phyloP scores from a whole-genome alignment of 1,139 yeast species.

The Saccharomyces hybrid region DNA sequence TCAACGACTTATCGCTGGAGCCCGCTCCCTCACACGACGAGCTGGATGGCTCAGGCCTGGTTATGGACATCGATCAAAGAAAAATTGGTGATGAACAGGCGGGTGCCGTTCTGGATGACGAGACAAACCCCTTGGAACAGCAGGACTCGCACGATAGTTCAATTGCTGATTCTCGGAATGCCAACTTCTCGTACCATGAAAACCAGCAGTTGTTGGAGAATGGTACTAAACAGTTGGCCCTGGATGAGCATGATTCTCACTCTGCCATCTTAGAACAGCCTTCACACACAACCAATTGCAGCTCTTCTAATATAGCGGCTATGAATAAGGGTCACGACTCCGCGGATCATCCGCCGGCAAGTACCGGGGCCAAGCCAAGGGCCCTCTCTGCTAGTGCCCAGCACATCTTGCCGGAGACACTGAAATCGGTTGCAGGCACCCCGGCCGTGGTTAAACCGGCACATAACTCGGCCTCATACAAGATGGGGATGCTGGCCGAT shows the following conservation, averaged over 20 bases:
- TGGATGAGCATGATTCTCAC: conserved; percentile 15
- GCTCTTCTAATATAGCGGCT: not conserved
- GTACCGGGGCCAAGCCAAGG: conserved; percentile 10
- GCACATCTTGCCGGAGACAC: conserved; percentile 26
- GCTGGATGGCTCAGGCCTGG: conserved; percentile 11
- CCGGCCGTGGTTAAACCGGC: conserved; percentile 9
- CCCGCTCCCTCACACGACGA: conserved; percentile 6
- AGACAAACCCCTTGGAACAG: not conserved
- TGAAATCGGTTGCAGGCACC: conserved; percentile 10
- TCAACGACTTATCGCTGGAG: conserved; percentile 3
- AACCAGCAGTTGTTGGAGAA: conserved; percentile 27
- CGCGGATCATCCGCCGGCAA: not conserved
- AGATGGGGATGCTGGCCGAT: conserved; percentile 53
- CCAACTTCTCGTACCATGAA: conserved; percentile 31
- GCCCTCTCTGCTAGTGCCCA: conserved; percentile 27
- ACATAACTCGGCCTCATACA: conserved; percentile 27
- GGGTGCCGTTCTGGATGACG: conserved; percentile 2
- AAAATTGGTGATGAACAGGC: conserved; percentile 3
- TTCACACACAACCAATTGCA: not conserved
- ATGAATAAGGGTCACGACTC: not conserved
- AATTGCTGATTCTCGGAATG: conserved; percentile 8
- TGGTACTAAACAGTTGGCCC: conserved; percentile 28
- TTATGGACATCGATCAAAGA: conserved; percentile 7
- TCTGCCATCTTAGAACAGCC: conserved; percentile 17
- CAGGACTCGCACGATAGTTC: not conserved